Base-by-base conservation (phyloP, 768 basidiomycete species). In the Exsudoporus frostii region DNA sequence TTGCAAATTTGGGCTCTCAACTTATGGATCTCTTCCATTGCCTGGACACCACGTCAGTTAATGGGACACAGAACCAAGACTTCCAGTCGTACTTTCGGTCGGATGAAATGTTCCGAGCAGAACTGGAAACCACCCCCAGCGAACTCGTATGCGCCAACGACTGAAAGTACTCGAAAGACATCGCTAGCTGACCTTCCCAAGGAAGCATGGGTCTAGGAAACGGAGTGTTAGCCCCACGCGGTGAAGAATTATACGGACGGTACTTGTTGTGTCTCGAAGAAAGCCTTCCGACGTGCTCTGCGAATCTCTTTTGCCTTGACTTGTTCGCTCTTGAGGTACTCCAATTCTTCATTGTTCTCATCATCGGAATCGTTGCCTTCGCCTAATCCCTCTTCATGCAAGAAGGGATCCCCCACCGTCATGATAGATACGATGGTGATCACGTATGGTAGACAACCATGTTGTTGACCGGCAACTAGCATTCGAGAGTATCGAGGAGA, bases 11-110 rank as follows among this genome's bases (percentile, higher is more conserved):
- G 97, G 0, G 84, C 79, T 33, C 94, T 83, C 5, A 99, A 78
- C 67, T 98, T 98, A 70, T 95, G 97, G 33, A 97, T 96, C 73
- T 99, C 97, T 71, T 97, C 91, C 95, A 99, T 98, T 0, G 93
- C 91, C 95, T 98, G 19, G 27, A 50, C 7, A 27, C 39, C 25
- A 38, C 45, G 7, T 63, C 29, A 58, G 33, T 46, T 5, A 41
- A 45, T 8, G 30, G 27, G 38, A 25, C 30, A 46, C 17, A 7
- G 32, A 47, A 45, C 13, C 38, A 45, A 42, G 11, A 24, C 3
- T n/a, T 30, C 22, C 5, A 6, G 24, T 44, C 74, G 33, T 62
- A 93, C 95, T 79, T 98, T 98, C 0, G 79, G 79, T 56, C 93
- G 77, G 20, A 98, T 88, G 61, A 97, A 99, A 69, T 98, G 92